Evolutionary conservation across 495 filamentous ascomycete genomes (phyloP), one percentile per base, ranked within the genome.

Genomic region (Podospora sp.): DNA sequence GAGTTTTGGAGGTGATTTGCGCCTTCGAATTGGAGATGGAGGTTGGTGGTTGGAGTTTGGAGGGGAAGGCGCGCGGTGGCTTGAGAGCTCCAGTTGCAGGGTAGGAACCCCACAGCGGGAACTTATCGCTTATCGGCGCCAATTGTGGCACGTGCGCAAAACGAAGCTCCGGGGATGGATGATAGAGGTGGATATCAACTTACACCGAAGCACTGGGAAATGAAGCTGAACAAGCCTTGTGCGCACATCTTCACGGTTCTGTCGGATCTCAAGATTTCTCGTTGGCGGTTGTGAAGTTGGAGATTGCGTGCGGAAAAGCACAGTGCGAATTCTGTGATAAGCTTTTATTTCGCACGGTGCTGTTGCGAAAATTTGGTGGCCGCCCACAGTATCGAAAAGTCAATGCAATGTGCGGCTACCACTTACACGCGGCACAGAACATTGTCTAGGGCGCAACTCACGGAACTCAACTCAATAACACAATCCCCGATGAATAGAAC

Each of bases 61-160:
- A 46, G 40, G 40, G 40, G 40, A 46, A 46, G 40, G 40, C 16
- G 40, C 40, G 40, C 40, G 16, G 40, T 46, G 40, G 40, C 40
- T 46, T 33, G 29, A 33, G 29, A 33, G 29, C 29, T 33, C 29
- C 29, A 33, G 29, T 33, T 33, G 29, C 29, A 33, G 29, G 4
- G 20, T 26, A 6, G 20, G 6, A 9, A 22, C 20, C 52, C 52
- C 52, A 26, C 52, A 22, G 24, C 52, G 52, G 52, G 3, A 55
- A 21, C 52, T 55, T 55, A 55, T 55, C 52, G 52, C 52, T 55
- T 55, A 55, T 55, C 52, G 7, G 21, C 5, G 21, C 20, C 16
- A 52, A 52, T 52, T 55, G 40, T 46, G 52, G 52, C 20, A 22
- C 52, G 52, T 55, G 52, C 52, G 52, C 52, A 9, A 55, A 9